Evolutionary conservation across 495 filamentous ascomycete species (phyloP).

Genomic region (Aspergillus leporis): DNA sequence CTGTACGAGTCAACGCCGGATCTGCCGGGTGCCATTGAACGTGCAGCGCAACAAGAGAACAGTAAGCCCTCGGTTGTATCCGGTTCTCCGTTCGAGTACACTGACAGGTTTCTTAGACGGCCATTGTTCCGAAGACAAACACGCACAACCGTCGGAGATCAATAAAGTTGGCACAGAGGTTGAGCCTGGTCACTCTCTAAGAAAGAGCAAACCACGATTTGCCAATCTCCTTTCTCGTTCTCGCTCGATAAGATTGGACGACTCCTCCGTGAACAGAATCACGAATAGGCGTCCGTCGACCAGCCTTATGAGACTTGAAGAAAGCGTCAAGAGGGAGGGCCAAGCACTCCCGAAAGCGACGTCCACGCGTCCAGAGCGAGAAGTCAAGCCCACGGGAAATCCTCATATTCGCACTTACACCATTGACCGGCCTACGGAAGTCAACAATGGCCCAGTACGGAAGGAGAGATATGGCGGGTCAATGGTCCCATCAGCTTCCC

Average conservation of each 20-base stretch:
- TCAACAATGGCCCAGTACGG: constrained; percentile 30
- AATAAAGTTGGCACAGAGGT: constrained; percentile 35
- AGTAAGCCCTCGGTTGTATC: constrained; percentile 24
- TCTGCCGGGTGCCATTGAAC: constrained; percentile 33
- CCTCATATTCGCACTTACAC: constrained; percentile 62
- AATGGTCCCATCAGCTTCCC: constrained; percentile 55
- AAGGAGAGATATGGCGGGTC: constrained; percentile 51
- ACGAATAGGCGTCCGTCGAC: constrained; percentile 45
- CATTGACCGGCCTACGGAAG: constrained; percentile 56
- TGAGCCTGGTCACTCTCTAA: constrained; percentile 29
- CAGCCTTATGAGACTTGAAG: constrained; percentile 43
- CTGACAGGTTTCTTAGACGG: constrained; percentile 24
- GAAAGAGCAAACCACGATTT: constrained; percentile 53
- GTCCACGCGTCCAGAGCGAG: constrained; percentile 60
- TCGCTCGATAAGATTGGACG: constrained; percentile 63
- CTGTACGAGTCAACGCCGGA: constrained; percentile 46
- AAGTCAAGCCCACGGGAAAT: constrained; percentile 63
- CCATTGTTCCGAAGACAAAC: constrained; percentile 24
- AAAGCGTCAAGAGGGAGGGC: constrained; percentile 31
- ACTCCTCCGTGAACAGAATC: constrained; percentile 37
- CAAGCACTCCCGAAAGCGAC: constrained; percentile 53
- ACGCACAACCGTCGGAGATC: constrained; percentile 20
- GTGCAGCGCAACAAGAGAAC: constrained; percentile 32
- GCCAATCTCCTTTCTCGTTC: constrained; percentile 63
- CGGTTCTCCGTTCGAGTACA: not conserved